A percentile compares a stretch with the other conserved stretches of the same genome.
These are phyloP conservation scores for Podila horticola DNA, from an alignment of 192 early-diverging fungal genomes.

Conservation along the genomic window DNA sequence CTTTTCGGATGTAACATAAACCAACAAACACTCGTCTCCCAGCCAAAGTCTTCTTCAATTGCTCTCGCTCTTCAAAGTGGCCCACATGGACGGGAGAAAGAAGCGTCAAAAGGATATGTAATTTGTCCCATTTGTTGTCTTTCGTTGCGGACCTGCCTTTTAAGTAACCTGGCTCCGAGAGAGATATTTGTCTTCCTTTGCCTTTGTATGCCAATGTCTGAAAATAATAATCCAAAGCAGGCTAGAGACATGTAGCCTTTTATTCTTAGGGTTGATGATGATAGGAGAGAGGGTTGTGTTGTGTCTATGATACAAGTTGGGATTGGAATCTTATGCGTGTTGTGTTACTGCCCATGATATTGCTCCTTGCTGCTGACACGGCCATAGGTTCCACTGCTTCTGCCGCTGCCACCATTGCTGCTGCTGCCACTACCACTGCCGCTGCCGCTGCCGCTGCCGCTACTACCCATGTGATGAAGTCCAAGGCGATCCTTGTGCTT, in stretches of 20 bases:
- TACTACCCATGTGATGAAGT: neutral
- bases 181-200: too few species aligned
- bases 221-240: too few species aligned
- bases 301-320: neutral
- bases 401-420: neutral
- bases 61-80: too few species aligned
- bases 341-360: neutral
- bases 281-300: neutral
- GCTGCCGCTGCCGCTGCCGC: neutral
- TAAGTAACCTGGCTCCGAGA: too few species aligned
- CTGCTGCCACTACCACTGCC: neutral
- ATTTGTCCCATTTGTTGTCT: too few species aligned
- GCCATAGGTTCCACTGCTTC: neutral
- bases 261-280: too few species aligned
- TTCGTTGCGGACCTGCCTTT: too few species aligned
- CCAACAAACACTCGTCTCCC: neutral
- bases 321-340: neutral
- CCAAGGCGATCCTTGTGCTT: neutral
- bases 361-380: neutral
- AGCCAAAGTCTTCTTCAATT: too few species aligned
- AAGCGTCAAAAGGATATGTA: too few species aligned
- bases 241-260: too few species aligned
- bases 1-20: conserved; percentile 6
- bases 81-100: too few species aligned
- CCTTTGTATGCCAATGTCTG: too few species aligned